Evolutionary conservation across 352 stramenopile genomes (phyloP).

Genomic region (Pilasporangium apinafurcum): DNA sequence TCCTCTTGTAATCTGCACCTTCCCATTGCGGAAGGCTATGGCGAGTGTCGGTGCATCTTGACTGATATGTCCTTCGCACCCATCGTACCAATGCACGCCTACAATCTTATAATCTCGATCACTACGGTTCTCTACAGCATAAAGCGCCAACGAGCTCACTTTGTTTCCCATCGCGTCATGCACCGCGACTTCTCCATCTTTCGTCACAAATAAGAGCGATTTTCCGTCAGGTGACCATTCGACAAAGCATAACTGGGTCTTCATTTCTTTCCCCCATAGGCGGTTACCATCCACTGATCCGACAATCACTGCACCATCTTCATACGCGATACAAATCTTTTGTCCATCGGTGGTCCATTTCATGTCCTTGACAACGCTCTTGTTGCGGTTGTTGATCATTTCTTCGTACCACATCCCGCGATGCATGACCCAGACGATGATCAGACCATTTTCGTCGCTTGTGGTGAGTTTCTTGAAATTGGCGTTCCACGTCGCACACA

Average conservation of each 20-base stretch:
- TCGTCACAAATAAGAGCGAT: conserved; percentile 85
- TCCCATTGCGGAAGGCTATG: conserved; percentile 89
- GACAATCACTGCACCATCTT: conserved; percentile 93
- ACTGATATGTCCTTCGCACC: conserved; percentile 83
- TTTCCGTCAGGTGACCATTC: conserved; percentile 91
- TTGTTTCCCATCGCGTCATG: conserved; percentile 87
- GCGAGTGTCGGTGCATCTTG: conserved; percentile 86
- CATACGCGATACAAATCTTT: conserved; percentile 95
- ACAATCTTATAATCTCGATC: conserved; percentile 75
- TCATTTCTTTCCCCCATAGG: conserved; percentile 93
- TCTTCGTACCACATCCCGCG: conserved; percentile 93
- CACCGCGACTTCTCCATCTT: conserved; percentile 77
- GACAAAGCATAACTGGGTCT: conserved; percentile 87
- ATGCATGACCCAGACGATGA: conserved; percentile 96
- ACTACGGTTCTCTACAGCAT: conserved; percentile 48
- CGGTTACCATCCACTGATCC: conserved; percentile 92
- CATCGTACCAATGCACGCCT: conserved; percentile 80
- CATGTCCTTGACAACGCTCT: conserved; percentile 91
- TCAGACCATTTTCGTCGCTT: conserved; percentile 92
- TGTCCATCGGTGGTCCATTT: conserved; percentile 93
- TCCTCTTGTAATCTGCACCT: conserved; percentile 88
- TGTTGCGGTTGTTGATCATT: conserved; percentile 97
- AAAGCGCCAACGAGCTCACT: conserved; percentile 72
- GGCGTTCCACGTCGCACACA: conserved; percentile 92
- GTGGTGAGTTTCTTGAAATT: conserved; percentile 94